Conservation (phyloP, 495 filamentous ascomycete genomes). For the Hypoxylon lienhwacheense region DNA sequence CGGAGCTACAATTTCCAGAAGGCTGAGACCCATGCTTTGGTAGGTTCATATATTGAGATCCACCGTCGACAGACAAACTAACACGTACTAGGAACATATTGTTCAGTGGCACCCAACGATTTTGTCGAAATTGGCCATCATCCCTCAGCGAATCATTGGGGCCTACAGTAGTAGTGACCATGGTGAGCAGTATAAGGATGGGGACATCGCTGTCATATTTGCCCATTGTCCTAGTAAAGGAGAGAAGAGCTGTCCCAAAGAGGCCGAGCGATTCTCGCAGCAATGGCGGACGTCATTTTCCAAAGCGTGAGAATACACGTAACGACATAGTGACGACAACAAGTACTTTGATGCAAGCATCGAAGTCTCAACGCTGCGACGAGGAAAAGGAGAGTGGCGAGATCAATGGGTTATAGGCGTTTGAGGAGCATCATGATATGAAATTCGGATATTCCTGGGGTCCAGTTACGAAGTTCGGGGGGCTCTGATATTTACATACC, state of each 20-base stretch:
- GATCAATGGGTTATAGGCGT: conserved; percentile 25
- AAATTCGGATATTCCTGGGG: conserved; percentile 30
- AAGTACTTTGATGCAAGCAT: conserved; percentile 16
- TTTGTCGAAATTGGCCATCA: conserved; percentile 78
- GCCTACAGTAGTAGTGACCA: conserved; percentile 57
- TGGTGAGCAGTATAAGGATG: conserved; percentile 69
- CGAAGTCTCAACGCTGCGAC: conserved; percentile 13
- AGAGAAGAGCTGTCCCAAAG: conserved; percentile 67
- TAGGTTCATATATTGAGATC: conserved; percentile 45
- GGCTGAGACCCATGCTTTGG: conserved; percentile 89
- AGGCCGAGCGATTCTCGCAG: conserved; percentile 53
- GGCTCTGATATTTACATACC: conserved; percentile 39
- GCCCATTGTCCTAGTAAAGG: conserved; percentile 63
- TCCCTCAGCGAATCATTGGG: conserved; percentile 82
- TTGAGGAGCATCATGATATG: conserved; percentile 20
- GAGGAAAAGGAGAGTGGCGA: conserved; percentile 9
- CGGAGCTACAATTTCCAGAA: conserved; percentile 94
- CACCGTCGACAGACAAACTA: conserved; percentile 2
- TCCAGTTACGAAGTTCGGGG: conserved; percentile 23
- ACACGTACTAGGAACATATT: conserved; percentile 72
- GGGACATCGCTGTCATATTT: conserved; percentile 81
- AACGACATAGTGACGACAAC: conserved; percentile 24
- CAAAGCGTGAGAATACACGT: conserved; percentile 22
- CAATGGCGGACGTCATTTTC: conserved; percentile 52
- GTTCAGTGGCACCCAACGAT: conserved; percentile 99